These are phyloP conservation scores for Stachybotrys elegans DNA, from an alignment of 2,329 filamentous ascomycete genomes.

Conservation along the genomic window DNA sequence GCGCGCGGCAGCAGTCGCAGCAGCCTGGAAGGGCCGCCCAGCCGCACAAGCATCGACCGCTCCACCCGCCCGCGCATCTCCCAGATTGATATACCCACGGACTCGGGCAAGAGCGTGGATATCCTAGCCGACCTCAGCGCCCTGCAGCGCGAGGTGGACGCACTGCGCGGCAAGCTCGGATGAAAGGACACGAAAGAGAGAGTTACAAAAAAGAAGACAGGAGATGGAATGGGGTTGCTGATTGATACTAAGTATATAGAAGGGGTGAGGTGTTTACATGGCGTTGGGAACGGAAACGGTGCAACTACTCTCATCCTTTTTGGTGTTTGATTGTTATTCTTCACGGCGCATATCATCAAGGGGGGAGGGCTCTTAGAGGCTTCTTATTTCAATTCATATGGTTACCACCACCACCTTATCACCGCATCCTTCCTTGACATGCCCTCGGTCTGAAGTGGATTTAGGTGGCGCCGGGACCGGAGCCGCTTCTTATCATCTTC, in stretches of 20 bases:
- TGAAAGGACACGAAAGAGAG: too few species aligned
- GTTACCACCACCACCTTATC: too few species aligned
- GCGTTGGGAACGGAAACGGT: not conserved
- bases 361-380: too few species aligned
- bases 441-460: too few species aligned
- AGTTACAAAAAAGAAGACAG: too few species aligned
- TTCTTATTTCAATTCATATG: too few species aligned
- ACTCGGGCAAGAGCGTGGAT: conserved; percentile 38
- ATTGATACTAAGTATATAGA: not conserved
- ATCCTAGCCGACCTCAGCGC: conserved; percentile 69
- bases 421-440: too few species aligned
- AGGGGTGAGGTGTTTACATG: not conserved
- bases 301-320: too few species aligned
- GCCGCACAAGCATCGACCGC: conserved; percentile 26
- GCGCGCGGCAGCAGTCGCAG: conserved; percentile 42
- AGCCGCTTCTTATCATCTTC: too few species aligned
- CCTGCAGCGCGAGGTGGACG: conserved; percentile 72
- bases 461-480: too few species aligned
- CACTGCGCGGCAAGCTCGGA: conserved; percentile 35
- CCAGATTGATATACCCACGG: not conserved
- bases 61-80: not conserved
- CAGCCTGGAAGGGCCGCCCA: conserved; percentile 29
- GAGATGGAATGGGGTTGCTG: not conserved
- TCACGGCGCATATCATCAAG: too few species aligned
- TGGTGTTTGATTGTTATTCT: too few species aligned